phyloP scores from a whole-genome alignment of 2,329 filamentous ascomycete species.

The Pseudocercospora pini-densiflorae region DNA sequence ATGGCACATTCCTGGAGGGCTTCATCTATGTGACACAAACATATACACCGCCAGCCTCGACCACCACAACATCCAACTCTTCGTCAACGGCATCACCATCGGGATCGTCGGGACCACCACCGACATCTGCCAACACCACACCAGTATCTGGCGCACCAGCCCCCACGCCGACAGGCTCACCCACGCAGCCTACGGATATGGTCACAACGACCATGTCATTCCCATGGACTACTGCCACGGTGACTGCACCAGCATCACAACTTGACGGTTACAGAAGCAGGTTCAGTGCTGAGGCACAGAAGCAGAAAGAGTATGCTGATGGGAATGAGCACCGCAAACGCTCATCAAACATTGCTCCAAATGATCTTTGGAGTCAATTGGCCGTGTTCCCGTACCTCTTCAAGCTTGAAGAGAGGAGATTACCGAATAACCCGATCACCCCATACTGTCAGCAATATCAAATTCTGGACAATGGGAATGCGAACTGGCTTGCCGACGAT shows the following conservation, averaged over 20 bases:
- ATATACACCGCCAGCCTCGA: constrained; percentile 38
- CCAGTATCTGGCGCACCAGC: constrained; percentile 19
- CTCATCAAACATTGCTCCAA: constrained; percentile 8
- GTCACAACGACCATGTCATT: not conserved
- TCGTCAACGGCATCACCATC: constrained; percentile 16
- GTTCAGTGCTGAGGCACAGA: not conserved
- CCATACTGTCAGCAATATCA: constrained; percentile 71
- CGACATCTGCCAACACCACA: constrained; percentile 16
- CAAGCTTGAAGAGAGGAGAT: constrained; percentile 69
- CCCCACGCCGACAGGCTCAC: not conserved
- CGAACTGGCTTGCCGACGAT: constrained; percentile 43
- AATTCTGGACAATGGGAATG: constrained; percentile 57
- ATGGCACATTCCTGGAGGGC: constrained; percentile 67
- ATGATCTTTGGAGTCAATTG: constrained; percentile 16
- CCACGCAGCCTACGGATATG: not conserved
- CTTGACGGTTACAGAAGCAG: not conserved
- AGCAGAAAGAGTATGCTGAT: not conserved
- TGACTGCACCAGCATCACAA: not conserved
- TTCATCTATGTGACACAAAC: constrained; percentile 67
- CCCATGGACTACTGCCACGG: not conserved
- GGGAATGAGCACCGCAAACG: constrained; percentile 8
- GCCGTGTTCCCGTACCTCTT: constrained; percentile 57
- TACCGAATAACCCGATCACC: constrained; percentile 41
- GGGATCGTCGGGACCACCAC: constrained; percentile 16
- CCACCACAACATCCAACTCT: constrained; percentile 18